phyloP scores from a whole-genome alignment of 1,284 basidiomycete species.

The Trichosporon inkin region DNA sequence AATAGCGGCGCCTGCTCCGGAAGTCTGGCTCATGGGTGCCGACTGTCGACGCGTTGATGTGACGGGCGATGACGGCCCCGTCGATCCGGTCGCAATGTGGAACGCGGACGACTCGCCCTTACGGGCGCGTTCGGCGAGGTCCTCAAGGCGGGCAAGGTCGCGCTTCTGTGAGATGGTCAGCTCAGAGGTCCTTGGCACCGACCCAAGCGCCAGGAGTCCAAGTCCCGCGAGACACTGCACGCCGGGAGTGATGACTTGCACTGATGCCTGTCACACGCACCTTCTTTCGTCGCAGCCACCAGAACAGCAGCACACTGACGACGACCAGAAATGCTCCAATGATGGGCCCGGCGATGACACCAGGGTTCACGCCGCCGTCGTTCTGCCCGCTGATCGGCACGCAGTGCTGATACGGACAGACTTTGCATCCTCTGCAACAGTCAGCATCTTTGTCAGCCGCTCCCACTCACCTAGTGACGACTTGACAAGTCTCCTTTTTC shows the following conservation, averaged over 20 bases:
- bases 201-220: background rate
- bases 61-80: conserved; percentile 7
- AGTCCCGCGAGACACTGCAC: background rate
- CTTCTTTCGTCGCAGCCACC: conserved; percentile 49
- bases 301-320: conserved; percentile 43
- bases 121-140: conserved; percentile 44
- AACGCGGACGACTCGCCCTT: conserved; percentile 48
- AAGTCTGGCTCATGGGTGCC: conserved; percentile 9
- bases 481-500: conserved; percentile 2
- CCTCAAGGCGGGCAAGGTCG: conserved; percentile 45
- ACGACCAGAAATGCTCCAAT: conserved; percentile 45
- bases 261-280: conserved; percentile 26
- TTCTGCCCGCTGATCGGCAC: background rate
- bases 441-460: background rate
- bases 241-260: background rate
- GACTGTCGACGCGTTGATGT: conserved; percentile 2
- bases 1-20: background rate
- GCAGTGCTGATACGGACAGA: background rate
- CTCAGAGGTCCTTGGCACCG: background rate
- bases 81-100: conserved; percentile 29
- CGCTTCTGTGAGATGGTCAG: conserved; percentile 32
- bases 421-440: background rate
- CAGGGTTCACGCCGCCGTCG: conserved; percentile 37
- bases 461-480: background rate
- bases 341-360: conserved; percentile 49